Evolutionary conservation across 106 monocot genomes (phyloP), one percentile per base, ranked within the genome.

Genomic region (Chionographis japonica): DNA sequence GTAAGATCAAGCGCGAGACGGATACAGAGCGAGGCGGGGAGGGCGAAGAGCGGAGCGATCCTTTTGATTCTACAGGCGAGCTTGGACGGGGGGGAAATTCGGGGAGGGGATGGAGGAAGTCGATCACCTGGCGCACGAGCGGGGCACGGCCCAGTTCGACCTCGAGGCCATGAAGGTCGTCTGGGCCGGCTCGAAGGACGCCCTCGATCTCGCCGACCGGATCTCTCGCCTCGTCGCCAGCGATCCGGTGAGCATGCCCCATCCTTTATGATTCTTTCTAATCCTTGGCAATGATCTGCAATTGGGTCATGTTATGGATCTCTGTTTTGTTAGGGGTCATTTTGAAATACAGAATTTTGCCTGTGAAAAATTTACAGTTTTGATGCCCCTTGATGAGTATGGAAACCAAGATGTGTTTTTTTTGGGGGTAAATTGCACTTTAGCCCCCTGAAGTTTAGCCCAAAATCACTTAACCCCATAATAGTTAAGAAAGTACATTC

Each of bases 101-200:
- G 27, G 27, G 27, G 27, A 27, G 27, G 27, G 0, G 27, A 76
- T 76, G 72, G 76, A 67, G 63, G 73, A 54, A 40, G 69, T 84
- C 3, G 92, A 97, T 82, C 61, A 90, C 68, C 75, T 90, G 55
- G 85, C 73, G 56, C 57, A 70, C 12, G 97, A 97, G 86, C 86
- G 97, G 80, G 75, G 52, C 60, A 72, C 58, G 52, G 85, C 97
- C 8, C 53, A 73, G 46, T 97, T 92, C 80, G 97, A 97, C 58
- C 86, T 87, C 54, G 86, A 87, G 19, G 86, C 89, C 19, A 97
- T 97, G 97, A 97, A 92, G 92, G 76, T 97, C 65, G 89, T 80
- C 37, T 92, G 97, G 92, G 97, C 89, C 8, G 97, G 97, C 62
- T 97, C 97, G 16, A 70, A 77, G 71, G 82, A 79, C 74, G 72